Base-by-base conservation (phyloP, 345 rosid species). In the Balakata baccata region DNA sequence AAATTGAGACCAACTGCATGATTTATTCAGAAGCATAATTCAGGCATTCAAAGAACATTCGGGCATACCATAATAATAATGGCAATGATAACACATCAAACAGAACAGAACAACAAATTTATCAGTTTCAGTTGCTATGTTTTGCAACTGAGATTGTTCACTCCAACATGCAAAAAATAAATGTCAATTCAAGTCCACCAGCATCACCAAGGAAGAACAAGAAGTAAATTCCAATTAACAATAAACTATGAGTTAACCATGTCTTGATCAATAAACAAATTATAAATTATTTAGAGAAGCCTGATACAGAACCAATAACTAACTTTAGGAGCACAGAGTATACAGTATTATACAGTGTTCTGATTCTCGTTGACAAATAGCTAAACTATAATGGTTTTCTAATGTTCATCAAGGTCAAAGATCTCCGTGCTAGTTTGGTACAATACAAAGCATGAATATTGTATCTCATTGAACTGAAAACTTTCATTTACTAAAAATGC, bases 41-140 rank as follows among this genome's bases (percentile, higher is more conserved):
- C 52, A 9, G 18, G 47, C n/a, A 39, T 37, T 37, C 34, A 69
- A 3, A 71, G 53, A 56, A 25, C 23, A 18, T 52, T 9, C 14
- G 16, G 20, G 17, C 22, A 17, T 39, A 57, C 20, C 45, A 43
- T 5, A 16, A 25, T 29, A 1, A 18, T 39, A 58, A 12, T 39
- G 37, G 10, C 22, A 67, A 13, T 14, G 7, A 52, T 52, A 68
- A 37, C 46, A 5, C 71, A 51, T 68, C 46, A 51, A 52, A 34
- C 22, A 13, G 34, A 68, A 18, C 9, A 52, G 51, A 68, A 51
- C 69, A 3, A 7, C 18, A 51, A 52, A 68, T 29, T 43, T 29
- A 68, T 51, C 46, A n/a, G 17, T 43, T 70, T 70, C 64, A 41
- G 16, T 23, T 70, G 74, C 65, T 43, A 10, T 14, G 13, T 70